Evolutionary conservation across 345 rosid genomes (phyloP).

Genomic region (Hibiscus mutabilis): DNA sequence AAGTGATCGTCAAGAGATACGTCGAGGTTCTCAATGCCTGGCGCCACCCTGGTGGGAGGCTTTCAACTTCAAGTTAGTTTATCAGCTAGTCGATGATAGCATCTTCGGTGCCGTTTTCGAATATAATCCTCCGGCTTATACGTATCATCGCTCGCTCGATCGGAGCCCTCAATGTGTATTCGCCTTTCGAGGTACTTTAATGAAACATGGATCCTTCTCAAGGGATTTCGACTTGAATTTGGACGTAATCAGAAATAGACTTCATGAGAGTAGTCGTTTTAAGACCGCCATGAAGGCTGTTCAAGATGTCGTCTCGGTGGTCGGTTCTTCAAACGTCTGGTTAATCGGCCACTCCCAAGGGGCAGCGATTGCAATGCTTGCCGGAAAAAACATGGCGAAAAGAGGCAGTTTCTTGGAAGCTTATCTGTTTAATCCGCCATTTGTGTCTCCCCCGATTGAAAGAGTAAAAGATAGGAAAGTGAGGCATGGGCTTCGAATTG

Average conservation of each 20-base stretch:
- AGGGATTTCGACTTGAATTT: conserved; percentile 58
- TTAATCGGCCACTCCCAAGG: conserved; percentile 88
- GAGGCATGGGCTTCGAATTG: conserved; percentile 55
- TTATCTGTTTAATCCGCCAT: conserved; percentile 76
- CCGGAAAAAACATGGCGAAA: conserved; percentile 66
- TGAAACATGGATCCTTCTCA: conserved; percentile 42
- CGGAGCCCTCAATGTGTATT: conserved; percentile 50
- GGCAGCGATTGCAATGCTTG: conserved; percentile 64
- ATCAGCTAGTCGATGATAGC: conserved; percentile 51
- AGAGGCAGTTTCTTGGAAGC: conserved; percentile 43
- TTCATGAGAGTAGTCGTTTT: conserved; percentile 53
- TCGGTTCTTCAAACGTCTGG: conserved; percentile 61
- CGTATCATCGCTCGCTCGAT: conserved; percentile 14
- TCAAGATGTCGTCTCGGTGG: conserved; percentile 45
- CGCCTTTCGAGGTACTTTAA: conserved; percentile 72
- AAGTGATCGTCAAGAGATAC: conserved; percentile 65
- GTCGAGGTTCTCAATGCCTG: conserved; percentile 43
- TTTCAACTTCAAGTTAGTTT: conserved; percentile 46
- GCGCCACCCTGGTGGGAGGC: conserved; percentile 84
- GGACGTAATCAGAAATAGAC: conserved; percentile 49
- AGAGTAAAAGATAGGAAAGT: conserved; percentile 49
- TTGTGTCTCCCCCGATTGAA: conserved; percentile 62
- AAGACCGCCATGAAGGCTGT: conserved; percentile 67
- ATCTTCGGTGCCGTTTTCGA: conserved; percentile 75
- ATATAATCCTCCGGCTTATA: conserved; percentile 33